Percentiles rank a stretch among this genome's conserved stretches.
These are phyloP conservation scores for Alternaria triticina DNA, from an alignment of 2,329 filamentous ascomycete genomes.

Conservation along the genomic window DNA sequence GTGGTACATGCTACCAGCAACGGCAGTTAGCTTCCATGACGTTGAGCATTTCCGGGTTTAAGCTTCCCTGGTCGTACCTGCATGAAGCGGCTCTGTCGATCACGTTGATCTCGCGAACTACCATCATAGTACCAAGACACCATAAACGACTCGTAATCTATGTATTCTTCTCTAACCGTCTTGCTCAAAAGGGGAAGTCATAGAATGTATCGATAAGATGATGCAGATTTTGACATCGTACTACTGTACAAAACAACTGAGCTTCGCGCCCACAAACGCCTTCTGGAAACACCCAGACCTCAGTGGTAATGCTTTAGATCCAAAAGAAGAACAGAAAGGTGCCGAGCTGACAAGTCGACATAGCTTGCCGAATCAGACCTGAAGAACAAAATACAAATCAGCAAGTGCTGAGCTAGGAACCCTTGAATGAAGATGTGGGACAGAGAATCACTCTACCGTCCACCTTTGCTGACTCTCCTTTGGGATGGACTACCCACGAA, in stretches of 20 bases:
- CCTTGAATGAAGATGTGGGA: neutral
- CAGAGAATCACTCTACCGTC: slow-evolving; percentile 5
- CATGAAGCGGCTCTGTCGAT: slow-evolving; percentile 3
- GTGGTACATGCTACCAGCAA: neutral
- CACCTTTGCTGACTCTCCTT: slow-evolving; percentile 15
- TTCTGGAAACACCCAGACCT: neutral
- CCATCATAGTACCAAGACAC: neutral
- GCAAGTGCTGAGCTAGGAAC: neutral
- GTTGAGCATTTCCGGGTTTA: slow-evolving; percentile 6
- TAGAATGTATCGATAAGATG: neutral
- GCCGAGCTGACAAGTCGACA: neutral
- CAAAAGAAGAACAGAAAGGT: neutral
- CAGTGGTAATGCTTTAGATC: neutral
- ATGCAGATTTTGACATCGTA: neutral
- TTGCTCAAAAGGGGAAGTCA: neutral
- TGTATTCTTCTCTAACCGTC: neutral
- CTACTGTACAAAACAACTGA: neutral
- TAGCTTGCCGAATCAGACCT: neutral
- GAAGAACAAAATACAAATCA: neutral
- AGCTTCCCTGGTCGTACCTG: slow-evolving; percentile 4
- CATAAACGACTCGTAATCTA: neutral
- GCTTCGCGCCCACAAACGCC: neutral
- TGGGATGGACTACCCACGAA: slow-evolving; percentile 28
- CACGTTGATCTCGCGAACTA: neutral
- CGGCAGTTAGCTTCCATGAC: slow-evolving; percentile 4